A percentile compares a stretch with the other conserved stretches of the same genome.
Conservation (phyloP, 768 basidiomycete genomes). For the Tephrocybe sp. region DNA sequence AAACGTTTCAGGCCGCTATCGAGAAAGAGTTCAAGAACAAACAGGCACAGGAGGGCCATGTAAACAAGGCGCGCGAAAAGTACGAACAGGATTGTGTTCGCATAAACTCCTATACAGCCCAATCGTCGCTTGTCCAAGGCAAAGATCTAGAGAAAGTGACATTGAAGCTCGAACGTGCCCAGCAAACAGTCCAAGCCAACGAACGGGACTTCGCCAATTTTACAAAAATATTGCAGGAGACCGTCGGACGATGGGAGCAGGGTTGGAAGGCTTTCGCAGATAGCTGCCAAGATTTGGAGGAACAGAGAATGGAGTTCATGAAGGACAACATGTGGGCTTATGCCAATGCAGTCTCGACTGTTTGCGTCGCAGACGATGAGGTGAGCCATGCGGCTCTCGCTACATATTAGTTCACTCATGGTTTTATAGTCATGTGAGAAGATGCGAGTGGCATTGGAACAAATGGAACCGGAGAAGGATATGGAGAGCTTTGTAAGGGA, state of each 20-base stretch:
- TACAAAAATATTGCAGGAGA: constrained; percentile 74
- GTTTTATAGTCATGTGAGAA: constrained; percentile 81
- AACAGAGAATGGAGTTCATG: constrained; percentile 89
- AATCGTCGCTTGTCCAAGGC: constrained; percentile 87
- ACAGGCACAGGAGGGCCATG: constrained; percentile 81
- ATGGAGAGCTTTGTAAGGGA: constrained; percentile 86
- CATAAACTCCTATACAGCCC: constrained; percentile 93
- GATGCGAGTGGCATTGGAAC: constrained; percentile 81
- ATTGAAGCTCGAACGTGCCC: constrained; percentile 83
- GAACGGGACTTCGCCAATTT: constrained; percentile 93
- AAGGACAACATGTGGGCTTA: constrained; percentile 96
- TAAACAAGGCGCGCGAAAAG: constrained; percentile 86
- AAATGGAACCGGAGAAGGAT: constrained; percentile 84
- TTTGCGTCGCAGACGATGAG: constrained; percentile 95
- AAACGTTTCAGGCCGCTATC: constrained; percentile 66
- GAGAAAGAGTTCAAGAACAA: constrained; percentile 93
- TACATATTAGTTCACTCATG: background rate
- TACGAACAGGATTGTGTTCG: constrained; percentile 91
- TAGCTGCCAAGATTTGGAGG: constrained; percentile 92
- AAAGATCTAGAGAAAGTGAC: constrained; percentile 90
- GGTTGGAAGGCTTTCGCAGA: constrained; percentile 97
- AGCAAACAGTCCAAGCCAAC: constrained; percentile 86
- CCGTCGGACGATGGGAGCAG: constrained; percentile 81
- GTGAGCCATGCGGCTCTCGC: constrained; percentile 37
- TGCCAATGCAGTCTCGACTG: constrained; percentile 93